Base-by-base conservation (phyloP, 148 eudicot species). In the Rhododendron williamsianum region DNA sequence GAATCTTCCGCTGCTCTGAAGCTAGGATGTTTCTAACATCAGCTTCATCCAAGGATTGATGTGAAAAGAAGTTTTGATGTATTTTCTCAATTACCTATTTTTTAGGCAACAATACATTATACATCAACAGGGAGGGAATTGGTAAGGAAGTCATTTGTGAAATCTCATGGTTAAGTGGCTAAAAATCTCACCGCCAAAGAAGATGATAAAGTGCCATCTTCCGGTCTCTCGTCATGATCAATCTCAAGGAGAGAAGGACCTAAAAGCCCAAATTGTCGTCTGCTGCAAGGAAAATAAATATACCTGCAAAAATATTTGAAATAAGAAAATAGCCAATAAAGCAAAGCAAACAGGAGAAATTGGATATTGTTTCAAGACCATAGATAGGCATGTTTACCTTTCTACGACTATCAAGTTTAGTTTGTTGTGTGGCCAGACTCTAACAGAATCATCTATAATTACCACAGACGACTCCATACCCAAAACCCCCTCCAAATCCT, bases 391-490 rank as follows among this genome's bases (percentile, higher is more conserved):
- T 67, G 85, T 88, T 91, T 88, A 92, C 99, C 99, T 94, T 91
- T 97, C 99, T 65, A 97, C 99, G 67, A 91, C 99, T 48, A 97
- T 95, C 89, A 97, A 88, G 87, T 97, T 97, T 41, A 89, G 93
- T 89, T 94, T 97, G 93, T 97, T 94, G 85, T 94, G 98, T 33
- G 99, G 99, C 99, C 99, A 97, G 86, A 97, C 99, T 88, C 96
- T 91, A 63, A 93, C 92, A 80, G 99, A 97, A 88, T 97, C 99
- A 89, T 97, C 99, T 84, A 97, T 94, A 82, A 97, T 97, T 38
- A 97, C 91, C 80, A 97, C 98, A 86, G 94, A 88, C 18, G 99
- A 95, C 88, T 97, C 99, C 98, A 97, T 92, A 52, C 99, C 99
- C 90, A 97, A 81, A 88, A 97, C 99, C 72, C 99, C 99, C 48